Percentiles rank a stretch among this genome's conserved stretches.
These are phyloP conservation scores for Blastosporella zonata DNA, from an alignment of 1,284 basidiomycete species.

Conservation along the genomic window DNA sequence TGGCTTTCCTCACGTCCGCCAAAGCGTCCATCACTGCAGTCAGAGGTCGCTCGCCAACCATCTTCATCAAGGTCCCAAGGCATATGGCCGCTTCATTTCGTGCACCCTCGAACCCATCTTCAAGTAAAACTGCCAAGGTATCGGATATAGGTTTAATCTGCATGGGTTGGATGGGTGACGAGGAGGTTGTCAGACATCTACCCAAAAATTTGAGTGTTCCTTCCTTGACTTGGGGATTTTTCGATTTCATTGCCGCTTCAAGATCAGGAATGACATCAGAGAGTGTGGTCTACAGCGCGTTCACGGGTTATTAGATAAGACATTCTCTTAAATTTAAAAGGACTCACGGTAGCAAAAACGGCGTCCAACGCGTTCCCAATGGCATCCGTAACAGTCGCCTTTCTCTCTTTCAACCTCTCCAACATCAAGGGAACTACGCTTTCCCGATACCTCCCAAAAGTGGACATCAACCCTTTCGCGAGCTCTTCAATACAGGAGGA, in stretches of 20 bases:
- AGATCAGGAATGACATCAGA: conserved; percentile 86
- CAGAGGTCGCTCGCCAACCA: conserved; percentile 92
- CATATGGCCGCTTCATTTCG: conserved; percentile 87
- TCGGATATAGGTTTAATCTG: conserved; percentile 89
- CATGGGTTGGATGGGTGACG: conserved; percentile 63
- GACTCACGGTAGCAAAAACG: conserved; percentile 77
- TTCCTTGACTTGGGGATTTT: conserved; percentile 98
- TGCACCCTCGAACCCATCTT: conserved; percentile 90
- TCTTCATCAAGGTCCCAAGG: conserved; percentile 93
- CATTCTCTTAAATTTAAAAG: neutral
- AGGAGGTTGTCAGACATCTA: conserved; percentile 74
- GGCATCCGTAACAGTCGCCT: conserved; percentile 86
- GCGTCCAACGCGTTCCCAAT: conserved; percentile 90
- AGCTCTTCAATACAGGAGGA: conserved; percentile 85
- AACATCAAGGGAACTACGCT: conserved; percentile 77
- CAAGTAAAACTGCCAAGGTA: conserved; percentile 72
- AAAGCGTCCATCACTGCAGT: conserved; percentile 86
- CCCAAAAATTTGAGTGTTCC: conserved; percentile 88
- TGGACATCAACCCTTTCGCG: conserved; percentile 75
- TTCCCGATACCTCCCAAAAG: conserved; percentile 79
- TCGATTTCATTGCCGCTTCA: conserved; percentile 75
- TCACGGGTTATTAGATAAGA: conserved; percentile 10
- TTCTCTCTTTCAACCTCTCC: conserved; percentile 94
- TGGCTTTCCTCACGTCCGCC: conserved; percentile 87
- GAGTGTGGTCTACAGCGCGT: conserved; percentile 61